These are phyloP conservation scores for Straminergon stramineum DNA, from an alignment of 225 moss, liverwort and hornwort species.

Conservation along the genomic window DNA sequence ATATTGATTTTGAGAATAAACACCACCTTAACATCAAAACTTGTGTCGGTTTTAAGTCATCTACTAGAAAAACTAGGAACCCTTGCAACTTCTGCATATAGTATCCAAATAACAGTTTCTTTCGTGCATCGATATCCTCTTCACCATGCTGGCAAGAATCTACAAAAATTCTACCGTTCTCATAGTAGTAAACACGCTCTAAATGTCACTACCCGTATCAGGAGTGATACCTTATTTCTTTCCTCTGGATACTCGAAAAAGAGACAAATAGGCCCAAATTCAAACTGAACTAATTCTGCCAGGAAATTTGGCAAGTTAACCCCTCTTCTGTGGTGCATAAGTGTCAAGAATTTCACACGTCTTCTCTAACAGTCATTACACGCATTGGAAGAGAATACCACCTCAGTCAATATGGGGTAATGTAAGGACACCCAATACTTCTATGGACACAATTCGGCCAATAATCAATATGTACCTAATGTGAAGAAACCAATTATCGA, in stretches of 20 bases:
- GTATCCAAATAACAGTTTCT: background rate
- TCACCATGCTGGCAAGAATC: background rate
- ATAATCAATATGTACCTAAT: too few relatives aligned
- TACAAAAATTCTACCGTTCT: background rate
- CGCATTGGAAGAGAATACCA: background rate
- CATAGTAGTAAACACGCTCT: background rate
- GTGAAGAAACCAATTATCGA: background rate
- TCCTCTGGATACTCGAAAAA: background rate
- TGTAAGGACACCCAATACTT: background rate
- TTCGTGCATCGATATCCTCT: background rate
- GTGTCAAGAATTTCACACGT: background rate
- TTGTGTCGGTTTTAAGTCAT: background rate
- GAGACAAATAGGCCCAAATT: background rate
- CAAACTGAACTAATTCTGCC: background rate
- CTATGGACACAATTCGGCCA: background rate
- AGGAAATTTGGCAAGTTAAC: background rate
- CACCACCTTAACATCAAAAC: background rate
- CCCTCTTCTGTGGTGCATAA: background rate
- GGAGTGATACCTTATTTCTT: background rate
- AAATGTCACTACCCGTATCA: background rate
- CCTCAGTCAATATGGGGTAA: background rate
- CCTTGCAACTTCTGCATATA: background rate
- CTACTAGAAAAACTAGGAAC: background rate
- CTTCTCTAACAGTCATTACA: background rate
- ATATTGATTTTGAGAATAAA: background rate